These are phyloP conservation scores for Solanum gandarillasii DNA, from an alignment of 257 asterid species.

Conservation along the genomic window DNA sequence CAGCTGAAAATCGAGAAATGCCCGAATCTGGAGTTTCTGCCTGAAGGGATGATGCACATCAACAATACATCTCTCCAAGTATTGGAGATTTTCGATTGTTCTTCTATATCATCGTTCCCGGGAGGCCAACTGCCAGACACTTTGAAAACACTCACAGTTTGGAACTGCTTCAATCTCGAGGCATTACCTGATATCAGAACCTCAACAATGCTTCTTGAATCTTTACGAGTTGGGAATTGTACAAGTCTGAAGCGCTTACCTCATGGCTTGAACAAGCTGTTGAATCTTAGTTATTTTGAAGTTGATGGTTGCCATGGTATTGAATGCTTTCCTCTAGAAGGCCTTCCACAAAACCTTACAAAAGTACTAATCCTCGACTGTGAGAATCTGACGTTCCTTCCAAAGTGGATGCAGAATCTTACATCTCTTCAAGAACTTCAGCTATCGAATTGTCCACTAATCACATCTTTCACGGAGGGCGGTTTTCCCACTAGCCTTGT, in stretches of 20 bases:
- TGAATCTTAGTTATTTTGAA: constrained; percentile 27
- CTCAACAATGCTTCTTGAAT: constrained; percentile 23
- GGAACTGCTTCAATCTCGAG: constrained; percentile 44
- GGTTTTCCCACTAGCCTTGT: constrained; percentile 33
- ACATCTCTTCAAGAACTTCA: constrained; percentile 32
- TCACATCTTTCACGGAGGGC: constrained; percentile 25
- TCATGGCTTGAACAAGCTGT: constrained; percentile 20
- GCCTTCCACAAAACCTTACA: constrained; percentile 28
- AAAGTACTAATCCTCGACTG: constrained; percentile 26
- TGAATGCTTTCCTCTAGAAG: constrained; percentile 25
- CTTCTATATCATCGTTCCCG: constrained; percentile 30
- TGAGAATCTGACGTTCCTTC: constrained; percentile 27
- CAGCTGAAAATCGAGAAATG: constrained; percentile 30
- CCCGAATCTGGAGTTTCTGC: constrained; percentile 34
- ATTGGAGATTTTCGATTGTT: constrained; percentile 33
- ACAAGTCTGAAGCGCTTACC: constrained; percentile 29
- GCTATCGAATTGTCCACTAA: constrained; percentile 26
- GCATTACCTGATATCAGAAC: constrained; percentile 26
- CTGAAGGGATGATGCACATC: constrained; percentile 33
- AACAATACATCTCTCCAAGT: constrained; percentile 23
- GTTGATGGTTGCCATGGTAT: constrained; percentile 36
- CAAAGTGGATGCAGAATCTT: constrained; percentile 23
- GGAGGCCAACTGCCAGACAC: constrained; percentile 31
- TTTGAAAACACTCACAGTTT: constrained; percentile 28
- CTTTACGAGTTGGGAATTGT: constrained; percentile 35